phyloP scores from a whole-genome alignment of 495 filamentous ascomycete species.

The Talaromyces trachyspermus region DNA sequence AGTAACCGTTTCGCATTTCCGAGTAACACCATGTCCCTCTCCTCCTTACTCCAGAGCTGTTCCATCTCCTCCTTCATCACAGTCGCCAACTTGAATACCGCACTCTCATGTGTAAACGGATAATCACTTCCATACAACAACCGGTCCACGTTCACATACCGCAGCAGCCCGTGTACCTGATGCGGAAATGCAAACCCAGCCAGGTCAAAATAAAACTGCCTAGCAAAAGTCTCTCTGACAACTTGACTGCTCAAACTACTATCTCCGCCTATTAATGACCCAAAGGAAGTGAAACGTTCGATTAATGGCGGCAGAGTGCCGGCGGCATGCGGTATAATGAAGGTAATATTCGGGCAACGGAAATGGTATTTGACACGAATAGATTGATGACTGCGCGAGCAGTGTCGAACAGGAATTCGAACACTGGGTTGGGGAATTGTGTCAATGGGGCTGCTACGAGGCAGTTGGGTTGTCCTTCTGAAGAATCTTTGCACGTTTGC shows the following conservation, averaged over 20 bases:
- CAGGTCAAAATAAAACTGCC: constrained; percentile 43
- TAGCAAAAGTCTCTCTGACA: constrained; percentile 21
- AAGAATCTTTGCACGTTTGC: constrained; percentile 3
- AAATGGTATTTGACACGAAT: constrained; percentile 38
- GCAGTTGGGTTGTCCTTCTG: constrained; percentile 7
- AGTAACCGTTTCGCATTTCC: constrained; percentile 6
- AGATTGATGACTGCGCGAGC: constrained; percentile 41
- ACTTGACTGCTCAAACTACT: constrained; percentile 10
- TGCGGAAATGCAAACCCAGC: constrained; percentile 44
- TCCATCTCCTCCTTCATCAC: neutral
- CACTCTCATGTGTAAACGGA: constrained; percentile 20
- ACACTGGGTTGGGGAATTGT: constrained; percentile 38
- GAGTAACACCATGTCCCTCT: neutral
- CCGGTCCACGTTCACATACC: constrained; percentile 18
- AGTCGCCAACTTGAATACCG: neutral
- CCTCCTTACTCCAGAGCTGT: neutral
- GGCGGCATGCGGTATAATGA: constrained; percentile 43
- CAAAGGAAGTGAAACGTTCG: constrained; percentile 32
- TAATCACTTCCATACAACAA: constrained; percentile 44
- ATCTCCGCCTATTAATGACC: constrained; percentile 8
- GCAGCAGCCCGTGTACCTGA: constrained; percentile 29
- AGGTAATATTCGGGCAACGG: constrained; percentile 35
- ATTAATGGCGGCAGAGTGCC: constrained; percentile 39
- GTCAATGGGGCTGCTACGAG: constrained; percentile 16
- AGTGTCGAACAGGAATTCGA: constrained; percentile 53